Base-by-base conservation (phyloP, 768 basidiomycete genomes). In the Leccinellum luteum region DNA sequence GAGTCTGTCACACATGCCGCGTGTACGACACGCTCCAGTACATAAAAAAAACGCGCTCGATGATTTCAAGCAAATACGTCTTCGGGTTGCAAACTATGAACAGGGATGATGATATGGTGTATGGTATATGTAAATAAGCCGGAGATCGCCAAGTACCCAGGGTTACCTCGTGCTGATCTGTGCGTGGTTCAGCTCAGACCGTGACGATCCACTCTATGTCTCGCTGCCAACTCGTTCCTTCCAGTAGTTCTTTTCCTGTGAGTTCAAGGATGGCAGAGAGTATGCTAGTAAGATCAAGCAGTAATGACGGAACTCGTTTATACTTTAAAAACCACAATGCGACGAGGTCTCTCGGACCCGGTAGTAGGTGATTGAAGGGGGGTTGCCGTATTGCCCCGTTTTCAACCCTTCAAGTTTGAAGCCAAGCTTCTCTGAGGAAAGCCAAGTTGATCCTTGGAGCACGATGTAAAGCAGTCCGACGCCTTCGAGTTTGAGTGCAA, bases 341-440 rank as follows among this genome's bases (percentile, higher is more conserved):
- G 28, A 97, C 76, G n/a, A 98, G 91, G 92, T 82, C 69, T 93
- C 91, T 48, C 87, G 84, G 25, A 75, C 69, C 91, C 90, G n/a
- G n/a, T n/a, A 96, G 72, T 78, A 89, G 21, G 73, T 74, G 61
- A 87, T 60, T 1, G 84, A 84, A 5, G 94, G 94, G 3, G 95
- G 95, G 38, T 78, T 78, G 17, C 95, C 96, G 70, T 98, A 98
- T 57, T 92, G 78, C 3, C 96, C 96, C 3, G 89, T 90, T 69
- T 87, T 81, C 67, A 93, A 88, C 1, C 93, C 92, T 64, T n/a
- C n/a, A n/a, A n/a, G n/a, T n/a, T 90, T 85, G 51, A 90, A 73
- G 10, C 79, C 74, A 13, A 90, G 68, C 60, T 76, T 85, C 64
- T 86, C 82, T 35, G 85, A 81, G 58, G 93, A 78, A 38, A 89